Evolutionary conservation across 1,139 yeast species (phyloP).

Genomic region (Lodderomyces oxycetoniae): DNA sequence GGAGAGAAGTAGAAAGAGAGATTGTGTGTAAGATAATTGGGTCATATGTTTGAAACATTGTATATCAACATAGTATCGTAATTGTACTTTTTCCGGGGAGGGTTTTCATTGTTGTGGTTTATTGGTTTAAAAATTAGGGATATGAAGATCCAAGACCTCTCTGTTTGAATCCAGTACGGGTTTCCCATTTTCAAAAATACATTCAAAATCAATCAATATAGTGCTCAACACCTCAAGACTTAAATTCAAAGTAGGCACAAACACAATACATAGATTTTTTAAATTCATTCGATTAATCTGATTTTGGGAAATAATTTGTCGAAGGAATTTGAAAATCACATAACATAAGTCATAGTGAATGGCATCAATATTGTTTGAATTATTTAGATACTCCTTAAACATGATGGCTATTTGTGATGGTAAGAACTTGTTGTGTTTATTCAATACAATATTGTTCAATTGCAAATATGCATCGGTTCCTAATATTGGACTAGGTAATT

Average conservation of each 20-base stretch:
- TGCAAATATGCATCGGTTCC: constrained; percentile 45
- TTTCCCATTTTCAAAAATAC: constrained; percentile 53
- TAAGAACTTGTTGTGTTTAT: constrained; percentile 9
- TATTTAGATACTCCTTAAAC: constrained; percentile 30
- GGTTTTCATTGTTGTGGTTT: too few species aligned
- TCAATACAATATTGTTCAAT: constrained; percentile 16
- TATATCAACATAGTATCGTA: neutral
- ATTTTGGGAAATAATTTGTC: constrained; percentile 58
- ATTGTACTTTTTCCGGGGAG: too few species aligned
- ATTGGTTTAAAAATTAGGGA: constrained; percentile 35
- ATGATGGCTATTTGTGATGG: constrained; percentile 25
- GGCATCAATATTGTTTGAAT: constrained; percentile 22
- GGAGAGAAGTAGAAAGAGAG: too few species aligned
- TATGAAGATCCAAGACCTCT: constrained; percentile 39
- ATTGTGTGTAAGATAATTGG: too few species aligned
- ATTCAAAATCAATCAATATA: constrained; percentile 59
- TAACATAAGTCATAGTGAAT: constrained; percentile 59
- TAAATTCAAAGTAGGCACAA: constrained; percentile 77
- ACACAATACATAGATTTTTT: constrained; percentile 74
- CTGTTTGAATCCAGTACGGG: constrained; percentile 38
- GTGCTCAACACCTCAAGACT: constrained; percentile 61
- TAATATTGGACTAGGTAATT: constrained; percentile 61
- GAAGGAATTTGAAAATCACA: constrained; percentile 63
- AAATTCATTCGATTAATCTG: constrained; percentile 78
- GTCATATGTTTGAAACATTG: too few species aligned